Base-by-base conservation (phyloP, 176 grass and related monocot genomes). In the Aegilops bicornis region DNA sequence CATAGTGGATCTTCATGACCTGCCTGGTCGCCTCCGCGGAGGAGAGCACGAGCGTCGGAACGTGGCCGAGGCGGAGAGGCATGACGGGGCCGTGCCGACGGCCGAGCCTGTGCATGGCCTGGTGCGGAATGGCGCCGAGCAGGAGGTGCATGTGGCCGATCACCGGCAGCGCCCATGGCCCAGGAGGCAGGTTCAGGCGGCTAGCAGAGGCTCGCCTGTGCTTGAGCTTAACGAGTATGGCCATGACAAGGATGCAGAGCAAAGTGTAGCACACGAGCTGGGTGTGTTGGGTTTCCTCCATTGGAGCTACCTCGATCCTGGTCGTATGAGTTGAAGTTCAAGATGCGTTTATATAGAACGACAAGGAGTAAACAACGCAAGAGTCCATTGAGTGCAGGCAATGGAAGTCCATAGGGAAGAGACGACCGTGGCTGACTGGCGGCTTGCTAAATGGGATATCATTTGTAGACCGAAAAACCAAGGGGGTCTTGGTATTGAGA, bases 1-100 rank as follows among this genome's bases (percentile, higher is more conserved):
- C 68, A 67, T 91, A 89, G 30, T 91, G 94, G 17, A 89, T 88
- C 86, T 83, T 93, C 73, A 93, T 73, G 15, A 91, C 84, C 85
- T 96, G 87, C 58, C 67, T 73, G 6, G 89, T 87, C 29, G 82
- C 89, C 30, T 87, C 87, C 13, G 91, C 31, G 6, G 91, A 93
- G 20, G 87, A 89, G 37, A 96, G 8, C 47, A 96, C 77, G 23
- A 96, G 58, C 39, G 84, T 82, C 4, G 36, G 87, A 52, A 91
- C 77, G 32, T 90, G 81, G 23, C 94, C 89, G 0, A 96, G 79
- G 5, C 79, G 82, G 80, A 91, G 88, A 42, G 79, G 66, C 77
- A 91, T 79, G 3, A 89, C 82, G 40, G 86, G 64, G 64, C 89
- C 86, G 14, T 82, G 83, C 77, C 11, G 70, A 58, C 40, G 10